Evolutionary conservation across 108 stramenopile genomes (phyloP).

Genomic region (Chaetoceros tenuissimus): DNA sequence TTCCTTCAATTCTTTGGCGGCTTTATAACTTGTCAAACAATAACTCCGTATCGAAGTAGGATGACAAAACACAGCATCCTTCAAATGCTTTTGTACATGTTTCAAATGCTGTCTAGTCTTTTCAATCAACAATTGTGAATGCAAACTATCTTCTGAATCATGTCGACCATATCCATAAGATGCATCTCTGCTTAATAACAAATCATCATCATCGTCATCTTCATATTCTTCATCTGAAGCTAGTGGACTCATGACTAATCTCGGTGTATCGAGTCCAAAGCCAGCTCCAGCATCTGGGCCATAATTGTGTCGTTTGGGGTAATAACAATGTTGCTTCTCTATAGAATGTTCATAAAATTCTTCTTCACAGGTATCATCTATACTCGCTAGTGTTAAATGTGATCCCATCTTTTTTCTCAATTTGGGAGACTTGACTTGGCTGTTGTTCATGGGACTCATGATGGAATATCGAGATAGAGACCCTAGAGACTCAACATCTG

Average conservation of each 20-base stretch:
- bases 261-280: constrained; percentile 28
- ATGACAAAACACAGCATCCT: constrained; percentile 67
- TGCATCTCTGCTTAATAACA: neutral
- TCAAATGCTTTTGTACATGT: constrained; percentile 51
- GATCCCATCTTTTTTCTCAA: constrained; percentile 6
- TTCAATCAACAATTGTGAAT: neutral
- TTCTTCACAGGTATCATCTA: neutral
- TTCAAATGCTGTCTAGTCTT: constrained; percentile 22
- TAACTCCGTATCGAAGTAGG: constrained; percentile 59
- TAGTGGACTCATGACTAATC: constrained; percentile 40
- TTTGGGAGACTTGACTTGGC: neutral
- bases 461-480: constrained; percentile 13
- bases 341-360: neutral
- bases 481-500: constrained; percentile 35
- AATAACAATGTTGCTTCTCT: neutral
- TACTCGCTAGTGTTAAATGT: constrained; percentile 6
- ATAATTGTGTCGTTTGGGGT: neutral
- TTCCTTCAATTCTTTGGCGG: constrained; percentile 39
- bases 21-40: constrained; percentile 62
- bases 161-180: neutral
- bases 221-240: constrained; percentile 5
- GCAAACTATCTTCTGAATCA: no score
- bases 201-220: constrained; percentile 6
- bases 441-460: constrained; percentile 1
- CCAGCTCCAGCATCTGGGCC: constrained; percentile 2